These are phyloP conservation scores for Penicillium sp. DNA, from an alignment of 2,329 filamentous ascomycete species.

Conservation along the genomic window DNA sequence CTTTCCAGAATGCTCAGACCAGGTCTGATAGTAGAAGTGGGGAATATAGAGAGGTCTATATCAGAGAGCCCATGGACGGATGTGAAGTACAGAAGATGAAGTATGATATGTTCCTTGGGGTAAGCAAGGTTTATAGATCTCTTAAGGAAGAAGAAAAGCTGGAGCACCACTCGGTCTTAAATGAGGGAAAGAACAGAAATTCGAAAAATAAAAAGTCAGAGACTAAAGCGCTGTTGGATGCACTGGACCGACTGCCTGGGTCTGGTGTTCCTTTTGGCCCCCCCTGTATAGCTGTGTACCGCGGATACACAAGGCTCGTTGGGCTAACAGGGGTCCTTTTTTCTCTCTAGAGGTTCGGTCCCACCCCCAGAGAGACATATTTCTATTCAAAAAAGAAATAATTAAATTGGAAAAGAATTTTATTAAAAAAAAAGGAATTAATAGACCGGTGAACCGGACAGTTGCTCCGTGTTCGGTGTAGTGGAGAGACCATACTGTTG, in stretches of 20 bases:
- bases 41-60: conserved; percentile 4
- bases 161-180: conserved; percentile 18
- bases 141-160: conserved; percentile 7
- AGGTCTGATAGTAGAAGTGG: not conserved
- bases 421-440: not conserved
- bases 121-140: conserved; percentile 19
- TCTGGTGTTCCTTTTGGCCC: conserved; percentile 20
- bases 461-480: conserved; percentile 6
- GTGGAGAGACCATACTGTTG: not conserved
- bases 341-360: conserved; percentile 2
- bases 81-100: conserved; percentile 2
- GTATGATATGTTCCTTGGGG: not conserved
- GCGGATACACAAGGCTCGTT: conserved; percentile 19
- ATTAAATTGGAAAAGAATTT: too few species aligned
- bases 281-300: conserved; percentile 22
- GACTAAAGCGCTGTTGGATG: conserved; percentile 19
- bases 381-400: conserved; percentile 1
- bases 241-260: conserved; percentile 14
- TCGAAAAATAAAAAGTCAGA: conserved; percentile 2
- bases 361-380: conserved; percentile 17
- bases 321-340: conserved; percentile 12
- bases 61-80: conserved; percentile 1
- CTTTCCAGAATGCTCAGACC: conserved; percentile 1
- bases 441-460: conserved; percentile 16
- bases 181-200: conserved; percentile 11